Base-by-base conservation (phyloP, 2,329 filamentous ascomycete genomes). In the Clonostachys byssicola region DNA sequence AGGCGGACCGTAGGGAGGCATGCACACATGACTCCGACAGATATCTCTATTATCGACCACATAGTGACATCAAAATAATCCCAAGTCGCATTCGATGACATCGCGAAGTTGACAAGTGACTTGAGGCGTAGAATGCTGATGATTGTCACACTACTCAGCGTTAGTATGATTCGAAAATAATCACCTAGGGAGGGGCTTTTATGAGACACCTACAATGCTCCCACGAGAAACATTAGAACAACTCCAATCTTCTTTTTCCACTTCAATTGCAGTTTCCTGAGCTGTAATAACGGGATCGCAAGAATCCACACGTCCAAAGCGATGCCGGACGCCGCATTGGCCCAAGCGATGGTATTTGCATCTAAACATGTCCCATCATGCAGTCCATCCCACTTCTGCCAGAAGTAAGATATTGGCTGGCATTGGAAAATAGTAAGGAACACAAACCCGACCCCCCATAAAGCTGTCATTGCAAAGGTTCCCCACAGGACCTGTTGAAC, bases 261-360 rank as follows among this genome's bases (percentile, higher is more conserved):
- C 43, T 70, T 65, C 23, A 78, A 48, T 4, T 70, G 65, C 5
- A 79, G 61, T 1, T 58, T 48, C 20, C 60, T 56, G 4, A 80
- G 54, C 44, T 75, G 67, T 16, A 65, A 67, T 5, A 79, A 54
- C 0, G 80, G 78, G 5, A 83, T 61, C 0, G 60, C 66, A 18
- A 82, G 63, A 54, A 81, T 74, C 66, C 72, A 73, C 3, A 76
- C 12, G 49, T 83, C 79, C 17, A 78, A 60, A 1, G 60, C 59
- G 40, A 83, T 80, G 49, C 73, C 76, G 45, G 78, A 68, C 14
- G 56, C 67, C 0, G 78, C 78, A 34, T 77, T 73, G 34, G 72
- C 65, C 72, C 75, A 81, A 1, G 63, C 70, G 4, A 80, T 64
- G 2, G 63, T 61, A 49, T 77, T 78, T 49, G 74, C 60, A 47